Evolutionary conservation across 805 yeast species (phyloP).

Genomic region (Sugiyamaella chiloensis): DNA sequence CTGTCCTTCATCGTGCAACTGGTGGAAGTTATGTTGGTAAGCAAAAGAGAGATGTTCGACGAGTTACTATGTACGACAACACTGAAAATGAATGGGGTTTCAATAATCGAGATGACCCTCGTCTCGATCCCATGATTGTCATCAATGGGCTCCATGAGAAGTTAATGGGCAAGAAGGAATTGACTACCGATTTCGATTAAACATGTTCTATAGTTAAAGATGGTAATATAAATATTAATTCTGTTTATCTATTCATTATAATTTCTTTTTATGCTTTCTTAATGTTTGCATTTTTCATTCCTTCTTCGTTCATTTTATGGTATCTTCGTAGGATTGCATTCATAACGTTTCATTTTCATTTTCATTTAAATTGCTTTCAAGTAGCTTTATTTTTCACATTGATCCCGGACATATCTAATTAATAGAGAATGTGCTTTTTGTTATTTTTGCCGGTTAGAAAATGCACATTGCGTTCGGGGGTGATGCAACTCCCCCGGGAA

Average conservation of each 20-base stretch:
- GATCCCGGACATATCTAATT: neutral
- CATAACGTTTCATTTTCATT: too few species aligned
- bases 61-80: constrained; percentile 6
- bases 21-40: constrained; percentile 6
- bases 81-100: constrained; percentile 5
- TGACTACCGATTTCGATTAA: constrained; percentile 5
- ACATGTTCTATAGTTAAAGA: too few species aligned
- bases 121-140: constrained; percentile 5
- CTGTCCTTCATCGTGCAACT: constrained; percentile 4
- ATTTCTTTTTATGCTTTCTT: too few species aligned
- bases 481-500: constrained; percentile 36
- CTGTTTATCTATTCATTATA: too few species aligned
- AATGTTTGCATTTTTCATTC: too few species aligned
- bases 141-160: constrained; percentile 4
- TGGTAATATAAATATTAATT: too few species aligned
- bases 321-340: too few species aligned
- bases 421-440: neutral
- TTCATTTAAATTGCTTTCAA: too few species aligned
- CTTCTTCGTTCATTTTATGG: too few species aligned
- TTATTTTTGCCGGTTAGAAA: constrained; percentile 13
- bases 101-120: constrained; percentile 5
- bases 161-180: constrained; percentile 6
- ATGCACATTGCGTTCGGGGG: constrained; percentile 46
- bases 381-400: too few species aligned
- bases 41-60: constrained; percentile 6